Conservation (phyloP, 305 asterid species). For the Fraxinus nigra region DNA sequence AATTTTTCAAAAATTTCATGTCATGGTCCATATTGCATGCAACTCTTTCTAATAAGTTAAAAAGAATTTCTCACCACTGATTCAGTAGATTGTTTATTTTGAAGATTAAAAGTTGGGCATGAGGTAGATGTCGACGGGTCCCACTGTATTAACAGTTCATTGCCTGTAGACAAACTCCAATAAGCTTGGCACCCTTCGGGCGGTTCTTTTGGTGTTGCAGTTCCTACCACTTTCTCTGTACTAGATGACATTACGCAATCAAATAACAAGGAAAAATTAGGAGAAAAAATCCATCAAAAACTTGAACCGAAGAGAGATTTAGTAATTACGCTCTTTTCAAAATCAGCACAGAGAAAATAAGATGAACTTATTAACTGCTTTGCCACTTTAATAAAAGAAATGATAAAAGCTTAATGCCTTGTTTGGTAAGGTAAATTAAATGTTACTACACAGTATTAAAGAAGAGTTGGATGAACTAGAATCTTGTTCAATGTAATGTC, state of each 20-base stretch:
- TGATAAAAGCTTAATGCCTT: neutral
- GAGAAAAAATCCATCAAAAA: constrained; percentile 11
- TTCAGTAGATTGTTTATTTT: constrained; percentile 34
- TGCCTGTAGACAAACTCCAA: constrained; percentile 76
- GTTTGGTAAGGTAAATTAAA: neutral
- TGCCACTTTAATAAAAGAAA: neutral
- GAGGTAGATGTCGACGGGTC: constrained; percentile 40
- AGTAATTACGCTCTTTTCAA: neutral
- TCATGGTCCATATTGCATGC: neutral
- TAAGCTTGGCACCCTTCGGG: constrained; percentile 67
- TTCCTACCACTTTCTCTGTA: constrained; percentile 89
- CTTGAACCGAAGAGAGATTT: constrained; percentile 2
- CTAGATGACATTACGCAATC: constrained; percentile 48
- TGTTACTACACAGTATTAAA: neutral
- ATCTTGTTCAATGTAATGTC: neutral
- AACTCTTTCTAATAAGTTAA: neutral
- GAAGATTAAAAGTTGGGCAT: constrained; percentile 45
- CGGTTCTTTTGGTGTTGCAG: constrained; percentile 77
- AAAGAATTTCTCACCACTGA: constrained; percentile 37
- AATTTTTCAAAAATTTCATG: neutral
- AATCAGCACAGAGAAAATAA: neutral
- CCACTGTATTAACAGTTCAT: constrained; percentile 50
- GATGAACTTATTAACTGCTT: neutral
- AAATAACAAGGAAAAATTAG: constrained; percentile 23
- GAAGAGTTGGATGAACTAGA: neutral